Conservation (phyloP, 2,329 filamentous ascomycete species). For the Botrytis porri region DNA sequence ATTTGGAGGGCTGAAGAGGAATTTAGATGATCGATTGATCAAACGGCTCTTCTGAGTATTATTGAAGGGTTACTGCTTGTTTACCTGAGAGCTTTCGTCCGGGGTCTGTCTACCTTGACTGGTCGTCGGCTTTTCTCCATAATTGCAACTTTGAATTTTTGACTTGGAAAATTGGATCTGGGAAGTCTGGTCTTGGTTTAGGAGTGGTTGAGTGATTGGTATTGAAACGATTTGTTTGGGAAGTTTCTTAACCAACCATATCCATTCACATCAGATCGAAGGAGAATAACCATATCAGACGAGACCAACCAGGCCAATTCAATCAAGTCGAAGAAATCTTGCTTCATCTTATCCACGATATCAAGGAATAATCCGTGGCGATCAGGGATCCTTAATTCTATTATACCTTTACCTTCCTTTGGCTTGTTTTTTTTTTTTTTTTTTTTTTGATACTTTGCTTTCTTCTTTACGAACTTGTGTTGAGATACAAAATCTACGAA, state of each 20-base stretch:
- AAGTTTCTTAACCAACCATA: not conserved
- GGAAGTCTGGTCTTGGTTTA: slow-evolving; percentile 10
- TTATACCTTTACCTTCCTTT: not conserved
- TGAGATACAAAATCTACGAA: not conserved
- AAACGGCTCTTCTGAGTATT: not conserved
- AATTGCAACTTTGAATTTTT: not conserved
- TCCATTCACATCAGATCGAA: not conserved
- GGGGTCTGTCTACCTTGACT: not conserved
- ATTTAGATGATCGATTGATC: not conserved
- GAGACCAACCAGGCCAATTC: not conserved
- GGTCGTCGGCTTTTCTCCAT: not conserved
- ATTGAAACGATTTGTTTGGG: not conserved
- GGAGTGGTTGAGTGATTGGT: not conserved
- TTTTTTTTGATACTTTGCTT: not conserved
- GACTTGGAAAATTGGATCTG: not conserved
- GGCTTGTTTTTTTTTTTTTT: not conserved
- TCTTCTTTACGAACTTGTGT: not conserved
- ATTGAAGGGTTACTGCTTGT: not conserved
- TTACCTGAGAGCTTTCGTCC: not conserved
- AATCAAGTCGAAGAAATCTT: not conserved
- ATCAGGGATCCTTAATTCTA: not conserved
- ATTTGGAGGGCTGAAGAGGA: not conserved
- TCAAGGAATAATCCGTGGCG: slow-evolving; percentile 12
- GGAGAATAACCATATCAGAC: not conserved
- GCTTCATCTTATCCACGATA: slow-evolving; percentile 9